Conservation (phyloP, 768 basidiomycete species). For the Suillus subluteus region DNA sequence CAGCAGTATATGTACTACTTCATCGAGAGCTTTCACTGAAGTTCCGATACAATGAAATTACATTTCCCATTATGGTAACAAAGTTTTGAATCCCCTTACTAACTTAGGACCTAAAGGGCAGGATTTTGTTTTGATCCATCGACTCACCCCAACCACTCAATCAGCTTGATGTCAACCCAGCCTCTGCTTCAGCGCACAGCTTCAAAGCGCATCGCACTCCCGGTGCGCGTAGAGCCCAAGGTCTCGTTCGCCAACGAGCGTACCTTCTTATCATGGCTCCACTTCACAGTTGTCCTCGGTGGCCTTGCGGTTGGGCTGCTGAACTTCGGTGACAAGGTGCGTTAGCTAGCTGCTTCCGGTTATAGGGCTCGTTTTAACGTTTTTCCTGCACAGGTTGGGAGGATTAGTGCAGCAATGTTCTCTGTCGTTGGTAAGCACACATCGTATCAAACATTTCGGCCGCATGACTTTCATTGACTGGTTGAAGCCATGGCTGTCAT, state of each 20-base stretch:
- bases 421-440: conserved; percentile 81
- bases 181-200: conserved; percentile 96
- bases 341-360: conserved; percentile 17
- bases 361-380: conserved; percentile 4
- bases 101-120: too few species aligned
- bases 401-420: conserved; percentile 96
- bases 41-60: not conserved
- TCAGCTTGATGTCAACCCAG: conserved; percentile 84
- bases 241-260: conserved; percentile 95
- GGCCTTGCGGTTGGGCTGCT: conserved; percentile 94
- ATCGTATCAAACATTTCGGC: not conserved
- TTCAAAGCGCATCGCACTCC: conserved; percentile 92
- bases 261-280: conserved; percentile 97
- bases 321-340: conserved; percentile 96
- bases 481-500: conserved; percentile 90
- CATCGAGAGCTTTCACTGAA: not conserved
- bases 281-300: conserved; percentile 96
- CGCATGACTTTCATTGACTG: conserved; percentile 17
- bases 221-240: conserved; percentile 92
- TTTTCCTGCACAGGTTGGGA: conserved; percentile 67
- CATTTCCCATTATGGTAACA: conserved; percentile 5
- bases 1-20: not conserved
- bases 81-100: not conserved
- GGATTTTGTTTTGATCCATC: not conserved
- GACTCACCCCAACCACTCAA: not conserved